Evolutionary conservation across 768 basidiomycete species (phyloP), one percentile per base, ranked within the genome.

Genomic region (Podaxis sp.): DNA sequence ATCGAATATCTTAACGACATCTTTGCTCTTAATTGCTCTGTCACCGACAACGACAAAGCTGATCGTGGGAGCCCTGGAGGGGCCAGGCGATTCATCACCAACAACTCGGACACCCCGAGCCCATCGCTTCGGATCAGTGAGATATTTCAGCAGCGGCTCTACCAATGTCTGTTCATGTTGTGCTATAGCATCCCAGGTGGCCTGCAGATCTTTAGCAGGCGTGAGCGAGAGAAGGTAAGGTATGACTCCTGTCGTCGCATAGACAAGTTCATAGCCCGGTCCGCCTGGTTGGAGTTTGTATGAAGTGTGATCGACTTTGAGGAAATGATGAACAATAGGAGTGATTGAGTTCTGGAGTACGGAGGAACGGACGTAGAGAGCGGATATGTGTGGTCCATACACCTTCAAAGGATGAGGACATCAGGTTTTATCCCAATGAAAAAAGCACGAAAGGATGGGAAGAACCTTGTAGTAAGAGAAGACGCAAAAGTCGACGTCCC

Each of bases 381-480:
- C 85, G 0, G 89, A 86, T 17, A 83, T 80, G 67, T 93, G 91
- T 0, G 88, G 85, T 1, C 89, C 91, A 63, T 91, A 93, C 1
- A 93, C 79, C 90, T 92, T 24, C 24, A 22, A 63, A 55, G 15
- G 25, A 22, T 38, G 51, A 33, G 17, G 36, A 51, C 43, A 11
- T 24, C 2, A 65, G 15, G n/a, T 11, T 29, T 22, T 53, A n/a
- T 17, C 4, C 37, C 12, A 49, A 9, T 15, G 8, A 7, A n/a
- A n/a, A 51, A 7, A 3, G 41, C 4, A 4, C 9, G 52, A 55
- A 17, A 17, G 22, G 12, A 5, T 37, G 38, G 55, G 4, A 46
- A 71, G 11, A 52, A 88, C 91, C 83, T 92, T 93, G 78, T 92
- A 93, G 67, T 86, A 81, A 0, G 89, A 85, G 70, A 91, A 86